A percentile compares a stretch with the other conserved stretches of the same genome.
Evolutionary conservation across 805 yeast species (phyloP).

Genomic region (Candida montana): DNA sequence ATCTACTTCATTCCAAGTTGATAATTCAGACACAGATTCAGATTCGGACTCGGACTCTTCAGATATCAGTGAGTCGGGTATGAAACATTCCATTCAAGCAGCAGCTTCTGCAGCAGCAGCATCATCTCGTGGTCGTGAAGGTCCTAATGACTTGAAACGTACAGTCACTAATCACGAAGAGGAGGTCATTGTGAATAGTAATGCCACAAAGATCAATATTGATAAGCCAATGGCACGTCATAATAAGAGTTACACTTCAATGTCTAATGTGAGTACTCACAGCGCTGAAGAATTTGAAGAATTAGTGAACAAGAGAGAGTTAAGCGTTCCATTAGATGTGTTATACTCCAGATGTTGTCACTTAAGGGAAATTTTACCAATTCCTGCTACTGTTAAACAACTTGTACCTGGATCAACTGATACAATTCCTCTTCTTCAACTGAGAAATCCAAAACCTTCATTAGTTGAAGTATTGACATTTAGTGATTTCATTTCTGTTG

Average conservation of each 20-base stretch:
- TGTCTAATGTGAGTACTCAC: slow-evolving; percentile 14
- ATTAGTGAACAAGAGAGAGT: slow-evolving; percentile 22
- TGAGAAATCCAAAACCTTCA: slow-evolving; percentile 85
- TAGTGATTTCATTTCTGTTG: slow-evolving; percentile 80
- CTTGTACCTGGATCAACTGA: slow-evolving; percentile 67
- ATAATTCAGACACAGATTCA: not conserved
- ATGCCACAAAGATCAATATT: slow-evolving; percentile 32
- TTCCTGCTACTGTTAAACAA: slow-evolving; percentile 82
- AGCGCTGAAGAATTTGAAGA: slow-evolving; percentile 14
- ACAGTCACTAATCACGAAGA: slow-evolving; percentile 31
- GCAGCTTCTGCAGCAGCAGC: slow-evolving; percentile 35
- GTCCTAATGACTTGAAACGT: slow-evolving; percentile 28
- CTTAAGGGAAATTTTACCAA: slow-evolving; percentile 84
- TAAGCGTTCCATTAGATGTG: slow-evolving; percentile 50
- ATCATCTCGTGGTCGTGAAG: slow-evolving; percentile 30
- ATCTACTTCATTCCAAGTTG: not conserved
- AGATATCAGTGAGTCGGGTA: not conserved
- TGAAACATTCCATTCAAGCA: slow-evolving; percentile 25
- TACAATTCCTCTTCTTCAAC: slow-evolving; percentile 73
- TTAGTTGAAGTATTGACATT: slow-evolving; percentile 82
- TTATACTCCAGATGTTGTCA: slow-evolving; percentile 92
- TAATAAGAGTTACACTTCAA: slow-evolving; percentile 27
- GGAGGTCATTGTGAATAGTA: slow-evolving; percentile 30
- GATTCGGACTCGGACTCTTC: slow-evolving; percentile 1
- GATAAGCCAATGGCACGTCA: slow-evolving; percentile 41